Evolutionary conservation across 2,329 filamentous ascomycete genomes (phyloP), one percentile per base, ranked within the genome.

Genomic region (Cordyceps pruinosa): DNA sequence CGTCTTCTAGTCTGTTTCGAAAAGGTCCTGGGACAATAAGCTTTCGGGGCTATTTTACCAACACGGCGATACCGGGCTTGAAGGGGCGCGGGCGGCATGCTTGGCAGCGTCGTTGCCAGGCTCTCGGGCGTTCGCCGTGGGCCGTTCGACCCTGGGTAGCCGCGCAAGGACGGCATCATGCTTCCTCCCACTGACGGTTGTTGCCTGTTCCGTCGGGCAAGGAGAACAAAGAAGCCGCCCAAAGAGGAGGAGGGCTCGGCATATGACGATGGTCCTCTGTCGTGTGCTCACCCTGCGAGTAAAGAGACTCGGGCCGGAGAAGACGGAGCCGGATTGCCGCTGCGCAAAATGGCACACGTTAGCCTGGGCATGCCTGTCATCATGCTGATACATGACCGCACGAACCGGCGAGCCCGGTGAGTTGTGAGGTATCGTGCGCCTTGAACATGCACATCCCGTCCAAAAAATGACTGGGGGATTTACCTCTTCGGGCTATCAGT

Each of bases 1-100:
- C 26, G 37, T 52, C 37, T 42, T 44, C 49, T 53, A 34, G 50
- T 21, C 44, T 26, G 50, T 44, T 53, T 53, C 50, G 50, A 39
- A 53, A 53, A 44, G 25, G n/a, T n/a, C 50, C 26, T 45, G 50
- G 50, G n/a, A n/a, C n/a, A 53, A 44, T 53, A 53, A 54, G 30
- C 32, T 54, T n/a, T 54, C 41, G 51, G 42, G 23, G 12, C 51
- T 54, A 37, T 46, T 42, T 34, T 19, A 46, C 30, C 23, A 32
- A 46, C 44, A 46, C 37, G 42, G 32, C 23, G 30, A 46, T 34
- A 45, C 39, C 30, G 26, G 47, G 47, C 34, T 50, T 39, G 23
- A 21, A 47, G 21, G 6, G 1, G 19, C 9, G 25, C 1, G 21
- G 26, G 25, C 4, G 47, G 28, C 5, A 17, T 32, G 34, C 48